Conservation (phyloP, 345 rosid genomes). For the Capsella bursapastoris region DNA sequence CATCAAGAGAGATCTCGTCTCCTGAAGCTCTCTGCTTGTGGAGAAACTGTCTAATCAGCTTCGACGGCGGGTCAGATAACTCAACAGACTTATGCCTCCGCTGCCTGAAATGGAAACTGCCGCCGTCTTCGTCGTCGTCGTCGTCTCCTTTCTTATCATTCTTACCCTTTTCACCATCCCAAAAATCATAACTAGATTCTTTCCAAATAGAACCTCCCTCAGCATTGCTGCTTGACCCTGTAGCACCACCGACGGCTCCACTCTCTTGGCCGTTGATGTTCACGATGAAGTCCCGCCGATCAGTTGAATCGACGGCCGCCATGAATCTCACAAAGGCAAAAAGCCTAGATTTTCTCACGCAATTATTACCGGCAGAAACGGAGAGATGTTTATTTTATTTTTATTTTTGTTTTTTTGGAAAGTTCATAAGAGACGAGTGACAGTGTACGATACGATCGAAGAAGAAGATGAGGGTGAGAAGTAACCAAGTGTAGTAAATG, state of each 20-base stretch:
- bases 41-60: slow-evolving; percentile 38
- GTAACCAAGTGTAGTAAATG: not conserved
- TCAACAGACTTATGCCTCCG: slow-evolving; percentile 4
- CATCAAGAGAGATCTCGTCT: slow-evolving; percentile 53
- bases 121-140: slow-evolving; percentile 20
- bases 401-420: no score
- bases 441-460: slow-evolving; percentile 26
- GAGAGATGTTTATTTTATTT: not conserved
- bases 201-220: slow-evolving; percentile 29
- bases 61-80: slow-evolving; percentile 42
- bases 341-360: not conserved
- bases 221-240: slow-evolving; percentile 57
- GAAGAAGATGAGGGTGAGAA: slow-evolving; percentile 28
- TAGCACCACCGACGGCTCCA: slow-evolving; percentile 40
- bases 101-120: slow-evolving; percentile 49
- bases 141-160: slow-evolving; percentile 6
- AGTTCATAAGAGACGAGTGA: slow-evolving; percentile 20
- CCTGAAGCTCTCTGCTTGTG: slow-evolving; percentile 48
- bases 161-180: slow-evolving; percentile 46
- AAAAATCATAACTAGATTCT: slow-evolving; percentile 55
- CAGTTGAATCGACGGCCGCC: slow-evolving; percentile 55
- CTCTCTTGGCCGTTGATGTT: slow-evolving; percentile 45
- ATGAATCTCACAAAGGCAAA: slow-evolving; percentile 21
- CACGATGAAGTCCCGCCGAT: slow-evolving; percentile 53
- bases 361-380: not conserved